phyloP scores from a whole-genome alignment of 1,139 yeast genomes.

The Scheffersomyces insectosa region DNA sequence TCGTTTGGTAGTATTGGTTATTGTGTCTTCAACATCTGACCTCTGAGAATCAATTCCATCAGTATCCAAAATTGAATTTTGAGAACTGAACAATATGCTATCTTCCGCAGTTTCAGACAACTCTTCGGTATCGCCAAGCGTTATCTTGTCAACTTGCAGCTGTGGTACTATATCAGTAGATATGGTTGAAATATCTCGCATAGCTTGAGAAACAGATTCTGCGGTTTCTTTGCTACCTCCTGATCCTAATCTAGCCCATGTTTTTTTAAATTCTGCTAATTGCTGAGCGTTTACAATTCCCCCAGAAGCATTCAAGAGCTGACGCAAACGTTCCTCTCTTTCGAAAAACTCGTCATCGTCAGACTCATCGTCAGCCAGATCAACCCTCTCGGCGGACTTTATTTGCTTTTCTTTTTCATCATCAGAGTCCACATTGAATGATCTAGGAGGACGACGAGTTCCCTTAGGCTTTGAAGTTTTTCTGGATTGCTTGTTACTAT shows the following conservation, averaged over 20 bases:
- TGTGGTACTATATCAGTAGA: neutral
- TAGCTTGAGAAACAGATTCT: slow-evolving; percentile 25
- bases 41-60: neutral
- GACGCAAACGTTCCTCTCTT: slow-evolving; percentile 57
- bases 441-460: slow-evolving; percentile 18
- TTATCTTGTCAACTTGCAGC: neutral
- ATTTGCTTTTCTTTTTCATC: slow-evolving; percentile 18
- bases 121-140: neutral
- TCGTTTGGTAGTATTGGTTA: neutral
- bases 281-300: slow-evolving; percentile 42
- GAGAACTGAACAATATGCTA: neutral
- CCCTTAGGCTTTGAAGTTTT: slow-evolving; percentile 5
- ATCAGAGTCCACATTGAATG: slow-evolving; percentile 20
- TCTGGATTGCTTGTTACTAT: slow-evolving; percentile 2
- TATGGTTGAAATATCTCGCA: slow-evolving; percentile 11
- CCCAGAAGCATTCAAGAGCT: slow-evolving; percentile 36
- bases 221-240: slow-evolving; percentile 15
- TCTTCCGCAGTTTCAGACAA: neutral
- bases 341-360: slow-evolving; percentile 66
- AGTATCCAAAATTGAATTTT: neutral
- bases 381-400: slow-evolving; percentile 55
- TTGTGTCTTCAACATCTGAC: neutral
- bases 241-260: slow-evolving; percentile 34
- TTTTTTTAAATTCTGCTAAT: slow-evolving; percentile 37
- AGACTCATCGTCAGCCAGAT: slow-evolving; percentile 67